These are phyloP conservation scores for Pichia sp. DNA, from an alignment of 1,139 yeast genomes.

Conservation along the genomic window DNA sequence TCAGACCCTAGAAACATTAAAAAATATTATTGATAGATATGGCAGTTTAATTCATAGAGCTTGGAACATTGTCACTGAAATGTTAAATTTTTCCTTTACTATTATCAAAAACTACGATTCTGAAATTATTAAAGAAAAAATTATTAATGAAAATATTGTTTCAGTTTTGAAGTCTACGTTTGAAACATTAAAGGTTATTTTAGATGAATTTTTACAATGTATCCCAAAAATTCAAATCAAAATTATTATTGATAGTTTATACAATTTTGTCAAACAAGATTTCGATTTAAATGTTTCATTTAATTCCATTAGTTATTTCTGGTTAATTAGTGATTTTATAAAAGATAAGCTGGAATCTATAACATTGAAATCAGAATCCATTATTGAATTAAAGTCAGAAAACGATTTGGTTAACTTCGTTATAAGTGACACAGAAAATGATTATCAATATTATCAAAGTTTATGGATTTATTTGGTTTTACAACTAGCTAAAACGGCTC, in stretches of 20 bases:
- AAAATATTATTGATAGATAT: conserved; percentile 66
- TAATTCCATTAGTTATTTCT: conserved; percentile 84
- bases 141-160: conserved; percentile 36
- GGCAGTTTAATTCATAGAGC: conserved; percentile 51
- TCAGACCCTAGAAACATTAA: conserved; percentile 54
- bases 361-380: conserved; percentile 1
- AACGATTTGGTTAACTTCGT: conserved; percentile 27
- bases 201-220: conserved; percentile 74
- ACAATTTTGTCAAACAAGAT: conserved; percentile 62
- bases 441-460: conserved; percentile 22
- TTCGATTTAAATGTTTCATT: conserved; percentile 80
- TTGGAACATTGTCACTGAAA: conserved; percentile 68
- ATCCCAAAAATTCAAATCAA: conserved; percentile 61
- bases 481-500: conserved; percentile 55
- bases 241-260: conserved; percentile 63
- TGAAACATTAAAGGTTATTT: conserved; percentile 71
- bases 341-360: conserved; percentile 27
- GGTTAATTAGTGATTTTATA: conserved; percentile 81
- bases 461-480: conserved; percentile 64
- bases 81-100: conserved; percentile 63
- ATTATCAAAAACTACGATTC: conserved; percentile 32
- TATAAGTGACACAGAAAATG: conserved; percentile 18
- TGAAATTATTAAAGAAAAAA: conserved; percentile 32
- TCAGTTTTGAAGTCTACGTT: conserved; percentile 59
- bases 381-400: conserved; percentile 19